These are phyloP conservation scores for Calycina marina DNA, from an alignment of 2,329 filamentous ascomycete genomes.

Conservation along the genomic window DNA sequence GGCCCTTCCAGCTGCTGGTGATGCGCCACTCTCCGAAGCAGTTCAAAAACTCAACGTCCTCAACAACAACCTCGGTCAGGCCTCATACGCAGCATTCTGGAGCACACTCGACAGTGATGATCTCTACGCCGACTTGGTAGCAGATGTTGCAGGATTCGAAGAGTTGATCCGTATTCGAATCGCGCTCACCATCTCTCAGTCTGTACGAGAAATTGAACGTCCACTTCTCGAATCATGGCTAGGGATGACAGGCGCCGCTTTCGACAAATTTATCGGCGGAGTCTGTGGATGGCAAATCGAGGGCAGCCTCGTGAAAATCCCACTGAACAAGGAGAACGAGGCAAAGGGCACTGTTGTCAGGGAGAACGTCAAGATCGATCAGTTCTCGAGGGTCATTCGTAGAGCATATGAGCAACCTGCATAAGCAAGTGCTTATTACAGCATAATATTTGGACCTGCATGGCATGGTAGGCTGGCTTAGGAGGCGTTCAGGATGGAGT, in stretches of 20 bases:
- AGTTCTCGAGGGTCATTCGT: slow-evolving; percentile 66
- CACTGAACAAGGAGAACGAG: slow-evolving; percentile 93
- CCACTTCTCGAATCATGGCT: slow-evolving; percentile 61
- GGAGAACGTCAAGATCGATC: slow-evolving; percentile 86
- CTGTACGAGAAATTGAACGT: slow-evolving; percentile 58
- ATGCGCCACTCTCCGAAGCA: slow-evolving; percentile 66
- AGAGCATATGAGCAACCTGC: slow-evolving; percentile 75
- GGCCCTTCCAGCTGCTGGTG: slow-evolving; percentile 39
- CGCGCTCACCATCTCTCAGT: slow-evolving; percentile 70
- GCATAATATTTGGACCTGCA: slow-evolving; percentile 8
- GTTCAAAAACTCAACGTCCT: slow-evolving; percentile 54
- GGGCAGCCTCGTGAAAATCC: slow-evolving; percentile 54
- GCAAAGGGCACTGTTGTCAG: slow-evolving; percentile 89
- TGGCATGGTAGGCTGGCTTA: slow-evolving; percentile 11
- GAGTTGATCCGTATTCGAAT: slow-evolving; percentile 85
- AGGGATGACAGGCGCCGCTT: slow-evolving; percentile 50
- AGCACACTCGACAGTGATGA: slow-evolving; percentile 83
- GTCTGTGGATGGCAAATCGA: slow-evolving; percentile 76
- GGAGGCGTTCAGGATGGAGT: slow-evolving; percentile 15
- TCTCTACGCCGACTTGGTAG: slow-evolving; percentile 86
- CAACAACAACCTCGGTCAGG: slow-evolving; percentile 70
- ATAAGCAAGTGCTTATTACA: slow-evolving; percentile 23
- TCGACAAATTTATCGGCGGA: slow-evolving; percentile 67
- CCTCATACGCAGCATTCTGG: slow-evolving; percentile 91
- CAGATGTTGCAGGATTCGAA: slow-evolving; percentile 90